Conservation (phyloP, 805 yeast genomes). For the Kurtzmaniella cleridarum region DNA sequence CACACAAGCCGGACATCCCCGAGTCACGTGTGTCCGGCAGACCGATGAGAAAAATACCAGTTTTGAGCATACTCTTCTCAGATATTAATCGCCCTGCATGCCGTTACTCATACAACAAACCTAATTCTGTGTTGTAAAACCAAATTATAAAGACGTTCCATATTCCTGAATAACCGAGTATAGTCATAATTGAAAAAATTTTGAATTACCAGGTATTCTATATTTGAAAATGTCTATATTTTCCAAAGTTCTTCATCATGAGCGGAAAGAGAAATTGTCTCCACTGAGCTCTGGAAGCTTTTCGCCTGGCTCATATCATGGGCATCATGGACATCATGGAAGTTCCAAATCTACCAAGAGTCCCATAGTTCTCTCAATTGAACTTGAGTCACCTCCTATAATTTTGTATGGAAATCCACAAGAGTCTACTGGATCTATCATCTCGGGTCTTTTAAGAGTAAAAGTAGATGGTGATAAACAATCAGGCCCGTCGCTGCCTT, state of each 20-base stretch:
- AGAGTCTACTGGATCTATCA: constrained; percentile 79
- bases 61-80: too few species aligned
- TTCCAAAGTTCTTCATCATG: constrained; percentile 11
- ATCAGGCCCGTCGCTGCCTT: background rate
- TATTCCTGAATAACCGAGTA: background rate
- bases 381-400: constrained; percentile 87
- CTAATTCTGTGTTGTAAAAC: too few species aligned
- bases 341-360: constrained; percentile 1
- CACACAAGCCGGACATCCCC: too few species aligned
- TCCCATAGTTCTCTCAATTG: constrained; percentile 48
- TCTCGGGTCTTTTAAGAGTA: constrained; percentile 72
- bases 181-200: background rate
- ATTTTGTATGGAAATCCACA: constrained; percentile 73
- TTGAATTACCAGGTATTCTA: background rate
- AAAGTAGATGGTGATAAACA: constrained; percentile 10
- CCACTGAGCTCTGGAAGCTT: constrained; percentile 1
- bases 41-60: too few species aligned
- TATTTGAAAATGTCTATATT: constrained; percentile 11
- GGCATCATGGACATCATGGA: background rate
- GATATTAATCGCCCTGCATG: too few species aligned
- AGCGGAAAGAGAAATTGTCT: constrained; percentile 5
- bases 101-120: too few species aligned
- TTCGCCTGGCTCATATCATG: constrained; percentile 2
- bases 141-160: background rate
- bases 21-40: too few species aligned